Evolutionary conservation across 1,284 basidiomycete species (phyloP), one percentile per base, ranked within the genome.

Genomic region (Ceraceosorus bombacis): DNA sequence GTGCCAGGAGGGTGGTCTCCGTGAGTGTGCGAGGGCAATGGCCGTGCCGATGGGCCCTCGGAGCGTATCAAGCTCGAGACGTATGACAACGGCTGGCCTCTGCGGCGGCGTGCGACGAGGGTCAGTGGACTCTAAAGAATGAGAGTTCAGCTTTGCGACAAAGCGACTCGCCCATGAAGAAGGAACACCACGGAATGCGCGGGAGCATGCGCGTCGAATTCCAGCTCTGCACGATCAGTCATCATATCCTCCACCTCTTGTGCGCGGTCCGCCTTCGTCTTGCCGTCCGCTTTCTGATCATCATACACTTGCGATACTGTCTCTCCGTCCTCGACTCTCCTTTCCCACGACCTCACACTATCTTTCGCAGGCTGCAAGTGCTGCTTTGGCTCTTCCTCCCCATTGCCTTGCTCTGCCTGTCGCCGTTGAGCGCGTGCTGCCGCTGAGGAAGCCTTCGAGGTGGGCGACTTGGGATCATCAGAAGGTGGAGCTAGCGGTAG

Each of bases 111-210:
- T 3, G 3, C 27, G 27, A 27, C 27, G 3, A 27, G 27, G 27
- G 27, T 27, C 27, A 27, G 27, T 27, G 27, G 27, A 1, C 27
- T 27, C 27, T 27, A 1, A 3, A 27, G 27, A 27, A 27, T 27
- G 27, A 1, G 27, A 27, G 3, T 27, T 27, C 3, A 3, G 27
- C 27, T 27, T 27, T 27, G 27, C 27, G 27, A 27, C 27, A 27
- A 27, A 27, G 27, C 27, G 27, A 27, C 27, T 27, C 27, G 3
- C 27, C 27, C 62, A 49, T 72, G 71, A 7, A 72, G 58, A 2
- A 72, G 62, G 43, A 72, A 72, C 39, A 72, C 68, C 41, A 72
- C 71, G 48, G 63, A 65, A 50, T 71, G 67, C 0, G 70, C 70
- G 0, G 70, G 70, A 36, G 68, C 70, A 41, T 66, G 61, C 10